These are phyloP conservation scores for Chlorencoelia australis DNA, from an alignment of 2,329 filamentous ascomycete genomes.

Conservation along the genomic window DNA sequence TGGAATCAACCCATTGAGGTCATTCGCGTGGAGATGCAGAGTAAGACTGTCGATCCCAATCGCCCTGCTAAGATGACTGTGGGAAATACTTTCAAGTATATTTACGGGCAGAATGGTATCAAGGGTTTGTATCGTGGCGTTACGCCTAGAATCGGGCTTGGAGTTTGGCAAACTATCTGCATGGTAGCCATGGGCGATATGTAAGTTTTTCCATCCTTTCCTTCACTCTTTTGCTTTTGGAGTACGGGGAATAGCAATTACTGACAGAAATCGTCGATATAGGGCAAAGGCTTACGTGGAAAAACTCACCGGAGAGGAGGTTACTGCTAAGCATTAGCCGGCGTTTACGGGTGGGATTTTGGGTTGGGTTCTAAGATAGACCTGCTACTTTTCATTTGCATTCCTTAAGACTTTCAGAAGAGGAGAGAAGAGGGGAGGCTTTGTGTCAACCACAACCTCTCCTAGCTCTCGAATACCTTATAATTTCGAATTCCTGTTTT, in stretches of 20 bases:
- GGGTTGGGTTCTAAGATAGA: too few relatives aligned
- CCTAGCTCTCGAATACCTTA: too few relatives aligned
- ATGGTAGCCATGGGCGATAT: slow-evolving; percentile 99
- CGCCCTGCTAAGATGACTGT: slow-evolving; percentile 99
- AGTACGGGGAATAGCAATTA: background rate
- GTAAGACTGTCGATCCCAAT: slow-evolving; percentile 95
- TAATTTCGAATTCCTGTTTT: too few relatives aligned
- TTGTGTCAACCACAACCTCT: too few relatives aligned
- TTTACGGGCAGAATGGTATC: slow-evolving; percentile 80
- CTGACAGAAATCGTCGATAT: slow-evolving; percentile 23
- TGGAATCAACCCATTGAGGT: slow-evolving; percentile 99
- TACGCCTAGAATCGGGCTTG: slow-evolving; percentile 82
- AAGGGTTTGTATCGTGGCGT: slow-evolving; percentile 94
- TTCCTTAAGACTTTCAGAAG: too few relatives aligned
- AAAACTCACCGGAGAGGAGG: slow-evolving; percentile 52
- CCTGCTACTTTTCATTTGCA: too few relatives aligned
- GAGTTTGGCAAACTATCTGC: slow-evolving; percentile 98
- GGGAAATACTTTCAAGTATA: slow-evolving; percentile 74
- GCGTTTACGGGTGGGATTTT: slow-evolving; percentile 23
- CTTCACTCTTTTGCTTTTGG: background rate
- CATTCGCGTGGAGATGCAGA: slow-evolving; percentile 99
- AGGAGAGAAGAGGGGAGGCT: too few relatives aligned
- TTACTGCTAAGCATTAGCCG: slow-evolving; percentile 58
- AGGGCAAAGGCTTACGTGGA: slow-evolving; percentile 60
- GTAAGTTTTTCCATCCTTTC: slow-evolving; percentile 42